These are phyloP conservation scores for Xylaria scruposa DNA, from an alignment of 495 filamentous ascomycete species.

Conservation along the genomic window DNA sequence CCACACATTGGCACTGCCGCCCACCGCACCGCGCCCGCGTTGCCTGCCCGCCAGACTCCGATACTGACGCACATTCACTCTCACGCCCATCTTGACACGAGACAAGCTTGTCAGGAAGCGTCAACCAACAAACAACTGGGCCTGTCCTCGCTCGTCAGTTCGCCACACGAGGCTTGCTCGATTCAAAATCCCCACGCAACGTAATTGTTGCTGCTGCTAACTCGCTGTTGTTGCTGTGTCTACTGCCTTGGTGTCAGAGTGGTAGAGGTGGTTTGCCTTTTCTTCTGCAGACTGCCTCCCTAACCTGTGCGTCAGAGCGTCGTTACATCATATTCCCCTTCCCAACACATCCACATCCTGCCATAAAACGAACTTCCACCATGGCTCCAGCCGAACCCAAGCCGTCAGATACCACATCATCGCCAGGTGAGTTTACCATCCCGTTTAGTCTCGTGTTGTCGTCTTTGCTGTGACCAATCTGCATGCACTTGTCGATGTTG, in stretches of 20 bases:
- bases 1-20: conserved; percentile 25
- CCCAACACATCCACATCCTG: conserved; percentile 30
- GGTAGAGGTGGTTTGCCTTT: conserved; percentile 41
- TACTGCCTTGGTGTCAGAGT: conserved; percentile 31
- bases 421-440: conserved; percentile 38
- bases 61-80: conserved; percentile 8
- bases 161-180: conserved; percentile 24
- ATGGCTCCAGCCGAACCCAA: conserved; percentile 44
- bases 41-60: conserved; percentile 9
- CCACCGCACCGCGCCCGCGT: conserved; percentile 20
- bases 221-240: conserved; percentile 4
- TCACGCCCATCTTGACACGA: conserved; percentile 17
- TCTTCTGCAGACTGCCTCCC: conserved; percentile 41
- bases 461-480: neutral
- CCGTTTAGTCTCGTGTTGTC: conserved; percentile 16
- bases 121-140: conserved; percentile 21
- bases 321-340: conserved; percentile 46
- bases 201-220: conserved; percentile 14
- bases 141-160: conserved; percentile 18
- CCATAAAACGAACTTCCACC: conserved; percentile 43
- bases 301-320: conserved; percentile 42
- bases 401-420: conserved; percentile 42
- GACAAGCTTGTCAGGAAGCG: neutral
- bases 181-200: conserved; percentile 1
- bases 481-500: conserved; percentile 21